Percentiles rank a stretch among this genome's conserved stretches.
Evolutionary conservation across 2,329 filamentous ascomycete species (phyloP).

Genomic region (Xylaria sp.): DNA sequence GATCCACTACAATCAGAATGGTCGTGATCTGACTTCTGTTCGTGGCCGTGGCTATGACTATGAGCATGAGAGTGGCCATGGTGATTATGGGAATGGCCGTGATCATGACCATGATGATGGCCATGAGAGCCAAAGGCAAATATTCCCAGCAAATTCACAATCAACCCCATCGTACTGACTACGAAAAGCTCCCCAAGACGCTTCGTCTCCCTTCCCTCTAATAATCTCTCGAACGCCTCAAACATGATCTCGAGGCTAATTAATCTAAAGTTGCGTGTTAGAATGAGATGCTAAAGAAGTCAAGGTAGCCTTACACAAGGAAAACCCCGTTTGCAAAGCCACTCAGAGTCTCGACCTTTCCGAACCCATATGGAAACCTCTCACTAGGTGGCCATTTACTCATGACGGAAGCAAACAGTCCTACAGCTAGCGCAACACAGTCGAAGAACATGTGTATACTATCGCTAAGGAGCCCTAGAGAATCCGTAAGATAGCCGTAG

Average conservation of each 20-base stretch:
- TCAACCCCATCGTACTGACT: conserved; percentile 83
- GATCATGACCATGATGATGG: conserved; percentile 57
- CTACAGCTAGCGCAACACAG: conserved; percentile 89
- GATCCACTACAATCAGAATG: conserved; percentile 55
- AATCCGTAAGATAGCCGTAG: conserved; percentile 93
- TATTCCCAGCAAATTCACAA: conserved; percentile 92
- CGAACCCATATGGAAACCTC: conserved; percentile 91
- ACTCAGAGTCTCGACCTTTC: conserved; percentile 94
- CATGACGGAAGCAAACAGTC: conserved; percentile 88
- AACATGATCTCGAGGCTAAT: conserved; percentile 96
- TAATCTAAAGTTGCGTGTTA: conserved; percentile 59
- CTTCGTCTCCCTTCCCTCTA: conserved; percentile 83
- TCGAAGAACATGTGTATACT: conserved; percentile 99
- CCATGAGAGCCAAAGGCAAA: conserved; percentile 76
- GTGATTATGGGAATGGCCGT: conserved; percentile 26
- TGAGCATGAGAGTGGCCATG: conserved; percentile 41
- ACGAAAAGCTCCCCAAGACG: conserved; percentile 85
- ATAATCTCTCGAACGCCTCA: conserved; percentile 86
- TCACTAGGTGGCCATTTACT: conserved; percentile 94
- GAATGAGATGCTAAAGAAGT: background rate
- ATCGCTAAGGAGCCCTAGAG: conserved; percentile 91
- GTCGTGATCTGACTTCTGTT: conserved; percentile 37
- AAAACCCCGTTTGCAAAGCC: conserved; percentile 97
- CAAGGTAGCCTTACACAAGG: conserved; percentile 67
- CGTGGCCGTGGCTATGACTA: conserved; percentile 41